phyloP scores from a whole-genome alignment of 2,329 filamentous ascomycete species.

The Corynespora cassiicola region DNA sequence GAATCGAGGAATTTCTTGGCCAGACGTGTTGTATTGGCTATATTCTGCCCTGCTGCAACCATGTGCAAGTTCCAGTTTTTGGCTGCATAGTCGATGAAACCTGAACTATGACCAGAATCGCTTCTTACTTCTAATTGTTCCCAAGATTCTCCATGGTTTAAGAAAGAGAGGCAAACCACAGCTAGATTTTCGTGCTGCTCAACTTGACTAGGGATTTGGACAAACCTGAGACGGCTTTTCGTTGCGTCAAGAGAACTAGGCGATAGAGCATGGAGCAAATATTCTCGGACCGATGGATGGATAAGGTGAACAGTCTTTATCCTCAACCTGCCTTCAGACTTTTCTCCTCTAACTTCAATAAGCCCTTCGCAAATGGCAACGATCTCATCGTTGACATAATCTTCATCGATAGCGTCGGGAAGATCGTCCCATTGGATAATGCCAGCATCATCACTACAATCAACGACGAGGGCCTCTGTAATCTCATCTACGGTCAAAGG shows the following conservation, averaged over 20 bases:
- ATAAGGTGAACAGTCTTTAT: constrained; percentile 14
- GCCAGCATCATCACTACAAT: constrained; percentile 10
- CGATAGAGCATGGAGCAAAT: constrained; percentile 9
- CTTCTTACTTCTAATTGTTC: constrained; percentile 2
- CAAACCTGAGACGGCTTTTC: background rate
- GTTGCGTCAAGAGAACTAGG: background rate
- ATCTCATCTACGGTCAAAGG: constrained; percentile 29
- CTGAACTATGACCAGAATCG: background rate
- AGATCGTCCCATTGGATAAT: constrained; percentile 26
- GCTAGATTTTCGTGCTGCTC: constrained; percentile 9
- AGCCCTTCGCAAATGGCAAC: constrained; percentile 35
- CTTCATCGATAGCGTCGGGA: constrained; percentile 30
- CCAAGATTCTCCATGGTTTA: constrained; percentile 7
- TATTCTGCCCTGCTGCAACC: constrained; percentile 3
- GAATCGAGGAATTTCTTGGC: constrained; percentile 7
- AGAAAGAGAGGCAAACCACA: constrained; percentile 8
- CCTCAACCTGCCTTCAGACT: background rate
- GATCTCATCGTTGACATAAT: constrained; percentile 37
- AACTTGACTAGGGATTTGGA: constrained; percentile 2
- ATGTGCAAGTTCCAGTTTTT: constrained; percentile 7
- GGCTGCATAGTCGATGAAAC: constrained; percentile 10
- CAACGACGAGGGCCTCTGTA: constrained; percentile 28
- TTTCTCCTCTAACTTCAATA: constrained; percentile 25
- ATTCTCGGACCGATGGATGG: constrained; percentile 16
- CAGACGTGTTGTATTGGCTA: background rate